Evolutionary conservation across 2,329 filamentous ascomycete species (phyloP), one percentile per base, ranked within the genome.

Genomic region (Hortaea werneckii): DNA sequence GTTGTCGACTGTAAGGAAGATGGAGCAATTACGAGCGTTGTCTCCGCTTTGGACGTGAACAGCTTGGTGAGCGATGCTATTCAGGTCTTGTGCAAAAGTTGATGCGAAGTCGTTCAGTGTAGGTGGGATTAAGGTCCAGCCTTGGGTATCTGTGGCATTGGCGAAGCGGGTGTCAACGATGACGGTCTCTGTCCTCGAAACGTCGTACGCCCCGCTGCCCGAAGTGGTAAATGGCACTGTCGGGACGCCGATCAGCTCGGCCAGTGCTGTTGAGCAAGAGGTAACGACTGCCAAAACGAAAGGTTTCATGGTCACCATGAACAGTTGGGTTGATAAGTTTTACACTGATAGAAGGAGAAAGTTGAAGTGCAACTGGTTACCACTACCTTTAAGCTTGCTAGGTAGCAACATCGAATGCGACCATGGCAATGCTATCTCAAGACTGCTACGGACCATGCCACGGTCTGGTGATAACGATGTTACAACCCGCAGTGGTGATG

Each of bases 71-170:
- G 48, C n/a, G 4, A 54, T 50, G 1, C 53, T 50, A 7, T 49
- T 44, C n/a, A 67, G 52, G 48, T 70, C 67, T 2, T 56, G 50
- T 1, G 62, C 64, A 42, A 78, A 78, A 0, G 67, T 72, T 1
- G 54, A 49, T 0, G 72, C 72, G 46, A 78, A 78, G 3, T 70
- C 63, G 6, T 52, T 54, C 2, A 77, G 58, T 0, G 67, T 74
- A 1, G 74, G 74, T 2, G 75, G 74, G 13, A 77, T 76, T 11
- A 75, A 56, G 0, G 73, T 77, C 49, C 70, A 63, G 20, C 75
- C 75, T 6, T 60, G 45, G 1, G 63, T 58, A 52, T 79, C 69
- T 5, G 67, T 65, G 1, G 58, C 48, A 5, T 68, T 51, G 1
- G 67, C 63, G 55, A 66, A 73, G 3, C 56, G 54, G 2, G 54